Base-by-base conservation (phyloP, 805 yeast species). In the Yarrowia hollandica region DNA sequence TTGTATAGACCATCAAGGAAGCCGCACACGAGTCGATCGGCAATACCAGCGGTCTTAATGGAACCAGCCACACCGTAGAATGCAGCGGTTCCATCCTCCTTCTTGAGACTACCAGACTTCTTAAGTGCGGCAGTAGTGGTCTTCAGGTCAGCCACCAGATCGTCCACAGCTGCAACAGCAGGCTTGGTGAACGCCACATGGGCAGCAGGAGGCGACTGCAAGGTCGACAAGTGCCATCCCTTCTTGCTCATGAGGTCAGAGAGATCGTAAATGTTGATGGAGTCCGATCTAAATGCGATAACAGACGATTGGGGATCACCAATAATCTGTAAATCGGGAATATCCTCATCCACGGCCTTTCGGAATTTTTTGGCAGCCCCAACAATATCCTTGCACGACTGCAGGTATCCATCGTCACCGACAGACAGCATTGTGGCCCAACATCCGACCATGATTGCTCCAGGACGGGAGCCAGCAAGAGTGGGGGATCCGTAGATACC, bases 401-500 rank as follows among this genome's bases (percentile, higher is more conserved):
- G 69, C 5, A 71, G 77, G 71, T 92, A 92, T 0, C 98, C 98
- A n/a, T 82, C 81, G 60, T 82, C 83, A 35, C 99, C 99, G 60
- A 91, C 77, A 63, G 79, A 78, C 42, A 92, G 74, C 79, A 92
- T 74, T 0, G 97, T 90, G 0, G 97, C 95, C 97, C 98, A 94
- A 71, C 98, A 91, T 0, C 97, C 98, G n/a, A 87, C 98, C 79
- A 90, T 87, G 31, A 92, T 76, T 0, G 98, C 97, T 48, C 99
- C 99, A 0, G 98, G 98, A 64, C 98, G 81, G 10, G 96, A 88
- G 1, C 99, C 99, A 0, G 98, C 97, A 52, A 94, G 75, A 0
- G 98, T 94, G 1, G 98, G 97, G 0, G 97, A 89, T 0, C 97
- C 99, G 69, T 92, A 92, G 65, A 92, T 76, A 0, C 99, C 99